Percentiles rank a stretch among this genome's conserved stretches.
Conservation (phyloP, 2,329 filamentous ascomycete genomes). For the Botryotinia narcissicola region DNA sequence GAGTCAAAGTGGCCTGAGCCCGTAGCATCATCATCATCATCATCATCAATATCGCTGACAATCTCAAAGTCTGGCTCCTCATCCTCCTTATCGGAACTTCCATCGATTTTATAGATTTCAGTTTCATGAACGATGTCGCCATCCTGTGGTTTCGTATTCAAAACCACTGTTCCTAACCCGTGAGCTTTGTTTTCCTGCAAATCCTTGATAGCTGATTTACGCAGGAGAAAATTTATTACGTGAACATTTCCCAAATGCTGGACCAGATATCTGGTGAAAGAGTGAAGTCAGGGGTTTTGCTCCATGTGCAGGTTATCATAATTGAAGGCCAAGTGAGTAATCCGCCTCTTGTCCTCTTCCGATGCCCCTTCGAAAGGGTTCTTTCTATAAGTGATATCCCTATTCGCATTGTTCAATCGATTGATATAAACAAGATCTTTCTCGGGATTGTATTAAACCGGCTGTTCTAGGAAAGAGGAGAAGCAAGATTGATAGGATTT, state of each 20-base stretch:
- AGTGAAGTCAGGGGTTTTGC: neutral
- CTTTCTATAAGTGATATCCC: neutral
- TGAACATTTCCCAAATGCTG: neutral
- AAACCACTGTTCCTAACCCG: neutral
- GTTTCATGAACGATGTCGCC: neutral
- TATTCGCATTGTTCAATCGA: neutral
- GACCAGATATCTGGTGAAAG: neutral
- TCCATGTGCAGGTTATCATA: neutral
- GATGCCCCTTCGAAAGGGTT: neutral
- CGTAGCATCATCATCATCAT: neutral
- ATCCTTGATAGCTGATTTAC: neutral
- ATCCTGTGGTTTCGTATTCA: rapidly evolving
- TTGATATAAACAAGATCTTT: neutral
- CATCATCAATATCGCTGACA: neutral
- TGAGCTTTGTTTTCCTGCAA: neutral
- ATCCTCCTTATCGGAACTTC: neutral
- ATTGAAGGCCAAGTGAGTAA: neutral
- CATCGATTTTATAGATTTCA: neutral
- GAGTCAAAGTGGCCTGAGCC: too few species aligned
- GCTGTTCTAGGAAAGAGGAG: neutral
- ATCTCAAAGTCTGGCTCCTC: neutral
- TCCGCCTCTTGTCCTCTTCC: neutral
- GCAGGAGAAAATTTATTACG: neutral
- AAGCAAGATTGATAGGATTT: neutral
- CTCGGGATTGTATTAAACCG: neutral